Conservation (phyloP, 2,329 filamentous ascomycete species). For the Phialophora tarda region DNA sequence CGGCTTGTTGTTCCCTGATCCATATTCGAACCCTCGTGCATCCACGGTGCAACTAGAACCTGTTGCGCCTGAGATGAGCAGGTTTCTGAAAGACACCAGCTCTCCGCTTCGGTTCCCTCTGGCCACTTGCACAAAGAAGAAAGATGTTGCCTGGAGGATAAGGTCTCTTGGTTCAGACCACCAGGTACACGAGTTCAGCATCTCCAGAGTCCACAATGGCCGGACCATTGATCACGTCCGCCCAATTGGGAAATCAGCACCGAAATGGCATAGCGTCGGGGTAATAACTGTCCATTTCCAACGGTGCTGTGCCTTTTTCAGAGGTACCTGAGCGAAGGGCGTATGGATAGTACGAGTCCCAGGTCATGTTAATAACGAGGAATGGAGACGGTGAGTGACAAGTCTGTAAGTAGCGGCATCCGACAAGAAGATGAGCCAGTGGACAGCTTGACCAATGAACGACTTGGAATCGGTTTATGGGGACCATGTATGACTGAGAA, state of each 20-base stretch:
- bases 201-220: neutral
- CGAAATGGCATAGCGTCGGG: slow-evolving; percentile 10
- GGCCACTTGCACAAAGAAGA: neutral
- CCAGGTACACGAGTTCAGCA: neutral
- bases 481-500: neutral
- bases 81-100: neutral
- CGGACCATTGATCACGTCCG: neutral
- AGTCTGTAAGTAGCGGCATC: neutral
- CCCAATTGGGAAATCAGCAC: slow-evolving; percentile 11
- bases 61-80: slow-evolving; percentile 4
- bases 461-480: neutral
- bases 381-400: neutral
- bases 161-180: neutral
- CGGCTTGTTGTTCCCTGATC: neutral
- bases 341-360: neutral
- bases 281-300: slow-evolving; percentile 6
- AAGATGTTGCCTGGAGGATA: slow-evolving; percentile 3
- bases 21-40: neutral
- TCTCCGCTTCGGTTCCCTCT: neutral
- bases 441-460: neutral
- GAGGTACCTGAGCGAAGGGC: neutral
- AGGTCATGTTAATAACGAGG: neutral
- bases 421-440: neutral
- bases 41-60: neutral
- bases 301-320: neutral